These are phyloP conservation scores for Lodderomyces orthopsilosis DNA, from an alignment of 1,139 yeast genomes.

Conservation along the genomic window DNA sequence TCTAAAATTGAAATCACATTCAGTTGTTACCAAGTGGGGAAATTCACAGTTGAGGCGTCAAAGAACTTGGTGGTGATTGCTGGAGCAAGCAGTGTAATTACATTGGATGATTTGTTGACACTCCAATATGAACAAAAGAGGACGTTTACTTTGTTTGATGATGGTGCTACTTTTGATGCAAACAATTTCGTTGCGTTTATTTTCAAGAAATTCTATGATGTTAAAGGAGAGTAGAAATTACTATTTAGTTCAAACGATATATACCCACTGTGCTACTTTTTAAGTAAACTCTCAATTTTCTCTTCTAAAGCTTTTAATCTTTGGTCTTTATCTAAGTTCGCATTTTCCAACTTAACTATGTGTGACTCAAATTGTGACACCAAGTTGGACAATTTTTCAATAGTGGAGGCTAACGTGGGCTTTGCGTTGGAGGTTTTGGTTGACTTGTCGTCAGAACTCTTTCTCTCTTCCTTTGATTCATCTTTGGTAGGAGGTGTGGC, in stretches of 20 bases:
- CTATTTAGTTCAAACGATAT: neutral
- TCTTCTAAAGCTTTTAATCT: slow-evolving; percentile 46
- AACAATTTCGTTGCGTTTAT: slow-evolving; percentile 64
- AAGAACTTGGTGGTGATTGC: slow-evolving; percentile 41
- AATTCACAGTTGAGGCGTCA: slow-evolving; percentile 66
- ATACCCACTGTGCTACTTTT: slow-evolving; percentile 15
- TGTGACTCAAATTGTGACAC: slow-evolving; percentile 57
- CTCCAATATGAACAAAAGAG: slow-evolving; percentile 62
- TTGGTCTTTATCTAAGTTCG: slow-evolving; percentile 62
- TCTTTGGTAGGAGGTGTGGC: slow-evolving; percentile 7
- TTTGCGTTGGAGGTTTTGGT: slow-evolving; percentile 24
- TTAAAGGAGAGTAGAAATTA: slow-evolving; percentile 23
- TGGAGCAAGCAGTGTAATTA: slow-evolving; percentile 53
- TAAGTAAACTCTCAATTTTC: slow-evolving; percentile 40
- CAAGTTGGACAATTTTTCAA: slow-evolving; percentile 58
- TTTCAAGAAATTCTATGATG: slow-evolving; percentile 68
- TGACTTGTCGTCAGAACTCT: neutral
- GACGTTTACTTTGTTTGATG: slow-evolving; percentile 56
- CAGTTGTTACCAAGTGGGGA: slow-evolving; percentile 72
- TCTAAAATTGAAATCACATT: slow-evolving; percentile 75
- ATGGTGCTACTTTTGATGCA: slow-evolving; percentile 64
- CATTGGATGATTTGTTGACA: slow-evolving; percentile 67
- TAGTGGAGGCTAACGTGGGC: slow-evolving; percentile 67
- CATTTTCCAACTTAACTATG: slow-evolving; percentile 47
- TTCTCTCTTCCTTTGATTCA: slow-evolving; percentile 6